Conservation (phyloP, 352 stramenopile genomes). For the Phytophthora tubulina region DNA sequence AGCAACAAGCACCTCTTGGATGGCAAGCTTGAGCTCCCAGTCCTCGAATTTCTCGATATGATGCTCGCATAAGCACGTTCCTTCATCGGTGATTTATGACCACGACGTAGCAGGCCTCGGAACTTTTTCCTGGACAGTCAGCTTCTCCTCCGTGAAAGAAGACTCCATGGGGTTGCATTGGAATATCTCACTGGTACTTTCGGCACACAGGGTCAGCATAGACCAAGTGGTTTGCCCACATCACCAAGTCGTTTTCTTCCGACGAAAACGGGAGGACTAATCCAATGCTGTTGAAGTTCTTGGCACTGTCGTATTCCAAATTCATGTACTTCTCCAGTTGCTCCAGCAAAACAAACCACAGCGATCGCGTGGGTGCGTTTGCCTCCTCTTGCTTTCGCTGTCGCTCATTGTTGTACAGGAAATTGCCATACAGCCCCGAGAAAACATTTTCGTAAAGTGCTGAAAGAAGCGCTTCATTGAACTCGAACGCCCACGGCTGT, state of each 20-base stretch:
- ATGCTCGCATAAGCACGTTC: conserved; percentile 54
- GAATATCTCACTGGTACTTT: conserved; percentile 73
- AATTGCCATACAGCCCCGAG: conserved; percentile 97
- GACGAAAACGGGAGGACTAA: conserved; percentile 83
- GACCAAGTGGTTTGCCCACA: conserved; percentile 86
- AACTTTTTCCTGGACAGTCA: neutral
- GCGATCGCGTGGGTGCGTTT: conserved; percentile 65
- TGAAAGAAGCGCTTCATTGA: conserved; percentile 94
- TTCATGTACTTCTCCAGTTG: conserved; percentile 81
- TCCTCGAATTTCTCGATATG: conserved; percentile 75
- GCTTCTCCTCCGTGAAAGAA: neutral
- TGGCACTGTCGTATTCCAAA: conserved; percentile 80
- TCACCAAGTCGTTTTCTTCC: conserved; percentile 84
- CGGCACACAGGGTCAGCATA: conserved; percentile 88
- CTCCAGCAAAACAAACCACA: conserved; percentile 78
- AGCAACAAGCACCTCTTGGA: conserved; percentile 62
- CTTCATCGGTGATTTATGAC: neutral
- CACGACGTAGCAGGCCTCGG: neutral
- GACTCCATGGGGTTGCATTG: neutral
- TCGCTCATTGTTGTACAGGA: conserved; percentile 97
- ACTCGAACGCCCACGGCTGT: conserved; percentile 98
- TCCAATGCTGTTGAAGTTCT: conserved; percentile 90
- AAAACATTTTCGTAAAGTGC: conserved; percentile 97
- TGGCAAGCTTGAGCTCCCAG: conserved; percentile 53
- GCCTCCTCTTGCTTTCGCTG: conserved; percentile 77